Conservation (phyloP, 495 filamentous ascomycete genomes). For the Podospora conica region DNA sequence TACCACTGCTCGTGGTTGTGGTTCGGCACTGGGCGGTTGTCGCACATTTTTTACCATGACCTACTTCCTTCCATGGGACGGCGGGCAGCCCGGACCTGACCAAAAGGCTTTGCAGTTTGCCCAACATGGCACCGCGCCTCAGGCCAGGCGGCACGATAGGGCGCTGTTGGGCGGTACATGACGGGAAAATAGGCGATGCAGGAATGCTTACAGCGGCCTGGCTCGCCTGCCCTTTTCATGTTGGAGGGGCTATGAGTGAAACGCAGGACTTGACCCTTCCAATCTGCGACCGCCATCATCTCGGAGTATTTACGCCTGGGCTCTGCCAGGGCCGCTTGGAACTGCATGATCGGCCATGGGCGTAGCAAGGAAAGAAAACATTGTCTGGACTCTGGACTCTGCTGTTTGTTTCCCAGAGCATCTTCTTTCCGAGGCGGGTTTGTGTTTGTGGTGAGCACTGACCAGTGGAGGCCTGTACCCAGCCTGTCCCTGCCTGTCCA, state of each 20-base stretch:
- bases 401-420: background rate
- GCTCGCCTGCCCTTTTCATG: background rate
- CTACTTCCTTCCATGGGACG: background rate
- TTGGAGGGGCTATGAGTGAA: conserved; percentile 4
- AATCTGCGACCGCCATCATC: conserved; percentile 1
- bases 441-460: background rate
- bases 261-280: conserved; percentile 5
- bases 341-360: background rate
- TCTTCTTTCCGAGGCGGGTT: background rate
- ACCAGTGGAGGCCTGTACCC: background rate
- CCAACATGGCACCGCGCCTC: background rate
- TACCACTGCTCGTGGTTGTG: too few relatives aligned
- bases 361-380: background rate
- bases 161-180: background rate
- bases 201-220: background rate
- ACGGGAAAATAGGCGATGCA: conserved; percentile 4
- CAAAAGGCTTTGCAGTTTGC: too few relatives aligned
- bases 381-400: too few relatives aligned
- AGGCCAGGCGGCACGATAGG: background rate
- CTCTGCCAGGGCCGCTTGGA: background rate
- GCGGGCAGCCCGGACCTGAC: too few relatives aligned
- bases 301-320: background rate
- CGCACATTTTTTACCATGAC: background rate
- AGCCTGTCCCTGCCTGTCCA: background rate
- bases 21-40: background rate